These are phyloP conservation scores for Paramyrothecium sp. DNA, from an alignment of 2,329 filamentous ascomycete genomes.

Conservation along the genomic window DNA sequence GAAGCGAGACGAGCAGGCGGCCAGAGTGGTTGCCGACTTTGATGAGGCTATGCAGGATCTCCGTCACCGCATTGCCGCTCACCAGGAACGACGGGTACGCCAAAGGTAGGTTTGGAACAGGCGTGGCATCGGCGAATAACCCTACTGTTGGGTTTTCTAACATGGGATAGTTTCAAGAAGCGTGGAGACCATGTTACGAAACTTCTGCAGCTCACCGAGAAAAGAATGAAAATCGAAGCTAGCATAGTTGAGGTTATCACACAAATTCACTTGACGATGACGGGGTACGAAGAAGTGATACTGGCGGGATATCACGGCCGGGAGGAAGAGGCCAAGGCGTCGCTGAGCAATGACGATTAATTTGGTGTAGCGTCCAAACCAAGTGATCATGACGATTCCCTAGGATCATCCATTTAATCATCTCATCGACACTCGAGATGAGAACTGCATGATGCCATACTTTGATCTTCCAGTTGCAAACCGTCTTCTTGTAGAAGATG, in stretches of 20 bases:
- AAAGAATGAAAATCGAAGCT: constrained; percentile 21
- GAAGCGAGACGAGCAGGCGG: constrained; percentile 23
- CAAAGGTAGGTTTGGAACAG: neutral
- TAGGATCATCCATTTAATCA: too few relatives aligned
- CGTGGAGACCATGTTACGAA: constrained; percentile 12
- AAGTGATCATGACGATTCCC: too few relatives aligned
- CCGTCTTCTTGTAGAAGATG: too few relatives aligned
- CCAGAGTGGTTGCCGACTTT: constrained; percentile 18
- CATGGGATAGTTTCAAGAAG: constrained; percentile 10
- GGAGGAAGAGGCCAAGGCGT: constrained; percentile 17
- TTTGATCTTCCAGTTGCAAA: too few relatives aligned
- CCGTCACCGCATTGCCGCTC: constrained; percentile 14
- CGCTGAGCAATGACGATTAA: neutral
- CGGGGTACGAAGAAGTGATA: constrained; percentile 26
- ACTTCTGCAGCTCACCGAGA: constrained; percentile 18
- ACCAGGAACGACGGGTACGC: constrained; percentile 14
- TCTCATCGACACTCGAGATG: too few relatives aligned
- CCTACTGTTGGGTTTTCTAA: too few relatives aligned
- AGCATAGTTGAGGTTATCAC: constrained; percentile 22
- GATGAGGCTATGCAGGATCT: constrained; percentile 20
- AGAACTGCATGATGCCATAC: too few relatives aligned
- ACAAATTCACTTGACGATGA: constrained; percentile 13
- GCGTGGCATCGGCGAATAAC: constrained; percentile 16
- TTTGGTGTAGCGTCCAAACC: too few relatives aligned
- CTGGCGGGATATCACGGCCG: constrained; percentile 23